phyloP scores from a whole-genome alignment of 2,329 filamentous ascomycete genomes.

The Bipolaris cookei region DNA sequence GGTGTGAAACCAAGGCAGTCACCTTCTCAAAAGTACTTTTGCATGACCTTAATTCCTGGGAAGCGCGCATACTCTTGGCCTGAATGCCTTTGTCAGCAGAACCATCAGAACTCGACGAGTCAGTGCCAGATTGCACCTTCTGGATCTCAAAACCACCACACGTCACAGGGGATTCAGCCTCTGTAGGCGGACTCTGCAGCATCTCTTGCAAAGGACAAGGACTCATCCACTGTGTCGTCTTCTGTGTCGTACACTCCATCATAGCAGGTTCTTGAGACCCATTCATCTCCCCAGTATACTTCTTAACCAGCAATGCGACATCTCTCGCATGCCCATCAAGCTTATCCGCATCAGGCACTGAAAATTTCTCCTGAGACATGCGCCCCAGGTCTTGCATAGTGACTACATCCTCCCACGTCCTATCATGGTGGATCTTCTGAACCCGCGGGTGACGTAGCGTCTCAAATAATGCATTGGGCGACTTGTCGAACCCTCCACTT shows the following conservation, averaged over 20 bases:
- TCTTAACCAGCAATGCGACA: slow-evolving; percentile 33
- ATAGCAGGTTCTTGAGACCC: slow-evolving; percentile 24
- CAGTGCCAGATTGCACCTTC: slow-evolving; percentile 4
- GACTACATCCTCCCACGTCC: slow-evolving; percentile 71
- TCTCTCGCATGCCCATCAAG: slow-evolving; percentile 42
- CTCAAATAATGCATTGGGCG: slow-evolving; percentile 71
- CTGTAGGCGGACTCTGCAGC: slow-evolving; percentile 2
- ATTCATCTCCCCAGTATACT: slow-evolving; percentile 25
- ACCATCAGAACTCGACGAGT: slow-evolving; percentile 21
- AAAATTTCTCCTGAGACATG: slow-evolving; percentile 64
- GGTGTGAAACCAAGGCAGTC: too few relatives aligned
- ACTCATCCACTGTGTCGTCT: slow-evolving; percentile 26
- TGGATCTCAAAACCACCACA: neutral
- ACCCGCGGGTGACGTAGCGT: slow-evolving; percentile 78
- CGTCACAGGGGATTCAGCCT: neutral
- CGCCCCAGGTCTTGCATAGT: slow-evolving; percentile 73
- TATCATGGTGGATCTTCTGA: slow-evolving; percentile 78
- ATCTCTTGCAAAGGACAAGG: slow-evolving; percentile 21
- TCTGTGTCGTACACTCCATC: slow-evolving; percentile 33
- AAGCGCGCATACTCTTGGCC: slow-evolving; percentile 28
- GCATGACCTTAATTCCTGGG: slow-evolving; percentile 11
- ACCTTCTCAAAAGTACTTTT: too few relatives aligned
- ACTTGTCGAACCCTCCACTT: slow-evolving; percentile 79
- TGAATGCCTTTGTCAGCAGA: slow-evolving; percentile 30
- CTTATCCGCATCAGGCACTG: slow-evolving; percentile 32